Evolutionary conservation across 2,329 filamentous ascomycete species (phyloP).

Genomic region (Scopulariopsis brevicaulis): DNA sequence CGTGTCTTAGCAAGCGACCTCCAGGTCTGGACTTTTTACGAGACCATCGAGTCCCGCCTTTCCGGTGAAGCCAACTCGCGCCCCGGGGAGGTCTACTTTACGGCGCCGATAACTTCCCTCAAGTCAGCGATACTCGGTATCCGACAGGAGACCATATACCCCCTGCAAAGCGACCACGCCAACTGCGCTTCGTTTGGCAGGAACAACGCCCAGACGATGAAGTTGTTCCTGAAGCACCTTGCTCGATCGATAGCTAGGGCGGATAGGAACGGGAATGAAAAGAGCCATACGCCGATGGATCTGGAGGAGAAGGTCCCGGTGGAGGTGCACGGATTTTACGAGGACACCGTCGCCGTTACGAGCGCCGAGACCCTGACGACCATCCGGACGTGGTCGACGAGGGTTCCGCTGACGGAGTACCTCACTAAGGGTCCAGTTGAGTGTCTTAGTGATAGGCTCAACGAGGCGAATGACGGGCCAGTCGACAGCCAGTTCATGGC

Average conservation of each 20-base stretch:
- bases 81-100: slow-evolving; percentile 38
- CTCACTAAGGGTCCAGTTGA: slow-evolving; percentile 40
- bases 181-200: slow-evolving; percentile 42
- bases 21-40: slow-evolving; percentile 51
- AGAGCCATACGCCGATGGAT: slow-evolving; percentile 30
- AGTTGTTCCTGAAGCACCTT: slow-evolving; percentile 23
- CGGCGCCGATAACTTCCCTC: slow-evolving; percentile 46
- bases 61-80: slow-evolving; percentile 22
- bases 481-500: slow-evolving; percentile 1
- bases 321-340: slow-evolving; percentile 48
- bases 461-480: slow-evolving; percentile 7
- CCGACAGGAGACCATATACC: slow-evolving; percentile 38
- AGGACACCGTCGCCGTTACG: slow-evolving; percentile 28
- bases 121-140: slow-evolving; percentile 40
- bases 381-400: slow-evolving; percentile 38
- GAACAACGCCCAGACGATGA: slow-evolving; percentile 35
- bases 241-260: slow-evolving; percentile 19
- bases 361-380: slow-evolving; percentile 14
- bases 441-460: slow-evolving; percentile 42
- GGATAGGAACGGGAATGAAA: slow-evolving; percentile 14
- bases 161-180: slow-evolving; percentile 42
- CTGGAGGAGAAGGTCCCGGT: slow-evolving; percentile 43
- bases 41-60: slow-evolving; percentile 36
- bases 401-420: slow-evolving; percentile 40
- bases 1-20: slow-evolving; percentile 44